Percentiles rank a stretch among this genome's conserved stretches.
phyloP scores from a whole-genome alignment of 148 eudicot genomes.

The Polygonum maritimum region DNA sequence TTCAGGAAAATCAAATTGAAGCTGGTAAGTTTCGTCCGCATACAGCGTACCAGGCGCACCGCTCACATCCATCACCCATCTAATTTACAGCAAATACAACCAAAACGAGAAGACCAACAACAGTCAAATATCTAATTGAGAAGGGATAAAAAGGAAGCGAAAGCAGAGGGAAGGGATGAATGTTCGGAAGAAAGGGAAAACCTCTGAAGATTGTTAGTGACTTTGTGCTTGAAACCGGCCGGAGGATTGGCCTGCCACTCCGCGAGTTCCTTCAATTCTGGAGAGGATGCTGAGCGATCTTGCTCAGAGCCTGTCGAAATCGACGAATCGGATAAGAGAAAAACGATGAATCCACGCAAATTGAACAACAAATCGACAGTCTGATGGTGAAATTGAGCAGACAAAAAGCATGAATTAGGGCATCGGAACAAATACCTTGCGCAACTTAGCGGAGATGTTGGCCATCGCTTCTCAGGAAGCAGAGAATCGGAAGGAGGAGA shows the following conservation, averaged over 20 bases:
- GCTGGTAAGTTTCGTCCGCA: slow-evolving; percentile 44
- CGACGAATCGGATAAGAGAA: background rate
- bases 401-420: background rate
- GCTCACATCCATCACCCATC: slow-evolving; percentile 63
- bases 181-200: slow-evolving; percentile 3
- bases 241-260: slow-evolving; percentile 73
- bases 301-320: slow-evolving; percentile 33
- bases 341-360: background rate
- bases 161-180: background rate
- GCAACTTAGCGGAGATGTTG: slow-evolving; percentile 20
- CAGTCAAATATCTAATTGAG: background rate
- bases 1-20: slow-evolving; percentile 68
- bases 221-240: slow-evolving; percentile 46
- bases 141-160: background rate
- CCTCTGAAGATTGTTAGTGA: slow-evolving; percentile 60
- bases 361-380: background rate
- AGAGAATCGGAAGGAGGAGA: slow-evolving; percentile 3
- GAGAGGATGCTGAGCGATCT: slow-evolving; percentile 55
- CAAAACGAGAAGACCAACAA: background rate
- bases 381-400: background rate
- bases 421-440: slow-evolving; percentile 19
- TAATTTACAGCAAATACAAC: slow-evolving; percentile 9
- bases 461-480: slow-evolving; percentile 16
- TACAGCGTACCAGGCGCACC: slow-evolving; percentile 61
- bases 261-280: slow-evolving; percentile 56